A percentile compares a stretch with the other conserved stretches of the same genome.
Evolutionary conservation across 345 rosid species (phyloP).

Genomic region (Ricinus communis): DNA sequence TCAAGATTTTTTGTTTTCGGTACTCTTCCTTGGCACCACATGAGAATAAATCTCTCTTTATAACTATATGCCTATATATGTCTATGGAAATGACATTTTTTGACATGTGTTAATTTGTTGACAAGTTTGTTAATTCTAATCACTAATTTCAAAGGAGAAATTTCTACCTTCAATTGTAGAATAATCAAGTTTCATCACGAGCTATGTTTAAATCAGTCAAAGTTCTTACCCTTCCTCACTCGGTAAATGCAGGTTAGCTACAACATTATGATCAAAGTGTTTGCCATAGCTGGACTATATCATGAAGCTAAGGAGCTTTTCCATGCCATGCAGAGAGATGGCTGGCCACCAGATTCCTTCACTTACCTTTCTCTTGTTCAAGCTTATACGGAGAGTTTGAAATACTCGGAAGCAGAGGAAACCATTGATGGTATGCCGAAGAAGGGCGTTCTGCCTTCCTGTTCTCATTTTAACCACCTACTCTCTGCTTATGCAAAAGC

Average conservation of each 20-base stretch:
- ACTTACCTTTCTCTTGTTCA: conserved; percentile 54
- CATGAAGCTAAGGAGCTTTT: conserved; percentile 53
- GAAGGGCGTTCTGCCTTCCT: conserved; percentile 47
- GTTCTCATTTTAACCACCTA: conserved; percentile 55
- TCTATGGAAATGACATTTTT: too few species aligned
- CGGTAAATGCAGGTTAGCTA: conserved; percentile 61
- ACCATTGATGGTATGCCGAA: conserved; percentile 47
- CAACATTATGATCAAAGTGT: conserved; percentile 59
- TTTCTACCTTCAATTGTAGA: not conserved
- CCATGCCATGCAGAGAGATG: conserved; percentile 55
- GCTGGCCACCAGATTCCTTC: conserved; percentile 48
- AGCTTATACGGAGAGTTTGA: conserved; percentile 52
- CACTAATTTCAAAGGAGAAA: not conserved
- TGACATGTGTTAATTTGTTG: not conserved
- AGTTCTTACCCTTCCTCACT: conserved; percentile 12
- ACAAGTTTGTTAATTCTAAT: not conserved
- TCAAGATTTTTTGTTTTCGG: not conserved
- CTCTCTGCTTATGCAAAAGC: conserved; percentile 52
- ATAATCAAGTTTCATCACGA: not conserved
- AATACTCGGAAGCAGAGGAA: conserved; percentile 62
- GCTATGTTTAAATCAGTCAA: conserved; percentile 3
- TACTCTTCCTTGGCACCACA: not conserved
- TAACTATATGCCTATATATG: not conserved
- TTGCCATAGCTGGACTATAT: conserved; percentile 45
- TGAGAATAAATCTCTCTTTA: not conserved